Base-by-base conservation (phyloP, 108 stramenopile species). In the Fragilaria crotonensis region DNA sequence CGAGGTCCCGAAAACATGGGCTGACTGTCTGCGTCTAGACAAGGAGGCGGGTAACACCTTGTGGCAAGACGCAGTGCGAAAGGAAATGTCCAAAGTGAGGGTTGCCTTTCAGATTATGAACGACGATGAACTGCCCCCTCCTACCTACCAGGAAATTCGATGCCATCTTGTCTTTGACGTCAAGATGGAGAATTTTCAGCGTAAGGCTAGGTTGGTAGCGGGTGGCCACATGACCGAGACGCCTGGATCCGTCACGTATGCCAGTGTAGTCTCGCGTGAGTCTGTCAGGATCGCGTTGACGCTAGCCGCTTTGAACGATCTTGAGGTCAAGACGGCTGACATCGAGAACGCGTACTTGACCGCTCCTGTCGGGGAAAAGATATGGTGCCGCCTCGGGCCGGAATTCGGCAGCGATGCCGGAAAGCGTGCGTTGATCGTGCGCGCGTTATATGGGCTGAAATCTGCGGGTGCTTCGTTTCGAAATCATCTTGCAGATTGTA, bases 171-270 rank as follows among this genome's bases (percentile, higher is more conserved):
- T n/a, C n/a, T n/a, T n/a, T n/a, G n/a, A n/a, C n/a, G n/a, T n/a
- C n/a, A n/a, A n/a, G n/a, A n/a, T n/a, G n/a, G n/a, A n/a, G n/a
- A n/a, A n/a, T n/a, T n/a, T 46, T 60, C 29, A 63, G 0, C 61
- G 50, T 32, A 77, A 77, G 60, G 68, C 67, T 4, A 45, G 65
- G 19, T 30, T 66, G 0, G 74, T 75, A 17, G 74, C 70, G 18
- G 59, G 45, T 49, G 73, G 67, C n/a, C n/a, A n/a, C n/a, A n/a
- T n/a, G n/a, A n/a, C n/a, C n/a, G n/a, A n/a, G n/a, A n/a, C n/a
- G n/a, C 4, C 28, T 21, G 62, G 0, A 71, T 66, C 0, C 66
- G 66, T n/a, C n/a, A 0, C 33, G 60, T 0, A 66, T 70, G 9
- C 64, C 65, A 5, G 53, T 67, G 21, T n/a, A 57, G 33, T 23